Conservation (phyloP, 345 rosid species). For the Luvunga scandens region DNA sequence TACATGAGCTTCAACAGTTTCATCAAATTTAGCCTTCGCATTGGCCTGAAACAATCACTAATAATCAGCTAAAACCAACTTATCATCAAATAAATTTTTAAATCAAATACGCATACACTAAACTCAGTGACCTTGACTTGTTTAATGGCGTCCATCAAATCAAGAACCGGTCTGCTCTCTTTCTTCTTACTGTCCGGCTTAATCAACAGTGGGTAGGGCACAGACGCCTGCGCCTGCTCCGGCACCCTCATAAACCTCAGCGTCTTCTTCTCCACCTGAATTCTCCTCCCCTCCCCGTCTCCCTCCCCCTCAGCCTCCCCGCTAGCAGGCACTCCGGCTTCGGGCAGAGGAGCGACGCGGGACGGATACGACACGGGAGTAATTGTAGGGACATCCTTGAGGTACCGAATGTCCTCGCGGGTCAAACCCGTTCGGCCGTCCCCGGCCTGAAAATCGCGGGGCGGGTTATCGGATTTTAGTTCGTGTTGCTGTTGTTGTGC, state of each 20-base stretch:
- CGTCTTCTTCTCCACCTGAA: constrained; percentile 32
- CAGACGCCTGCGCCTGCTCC: constrained; percentile 44
- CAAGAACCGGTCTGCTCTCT: constrained; percentile 57
- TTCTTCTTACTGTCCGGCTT: constrained; percentile 49
- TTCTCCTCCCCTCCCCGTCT: constrained; percentile 39
- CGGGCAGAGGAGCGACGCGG: constrained; percentile 88
- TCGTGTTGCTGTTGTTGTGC: constrained; percentile 8
- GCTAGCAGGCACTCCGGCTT: constrained; percentile 12
- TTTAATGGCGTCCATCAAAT: constrained; percentile 80
- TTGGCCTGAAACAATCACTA: constrained; percentile 49
- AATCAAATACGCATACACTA: not conserved
- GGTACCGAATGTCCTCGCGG: constrained; percentile 73
- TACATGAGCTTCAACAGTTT: constrained; percentile 92
- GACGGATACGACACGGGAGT: constrained; percentile 66
- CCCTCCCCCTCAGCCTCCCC: constrained; percentile 26
- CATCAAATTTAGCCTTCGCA: constrained; percentile 71
- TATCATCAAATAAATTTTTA: too few relatives aligned
- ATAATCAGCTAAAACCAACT: constrained; percentile 3
- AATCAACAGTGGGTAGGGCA: constrained; percentile 68
- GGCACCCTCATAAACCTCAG: constrained; percentile 32
- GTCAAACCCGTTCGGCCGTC: constrained; percentile 42
- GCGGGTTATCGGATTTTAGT: constrained; percentile 12
- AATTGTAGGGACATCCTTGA: constrained; percentile 55
- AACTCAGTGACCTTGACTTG: constrained; percentile 64
- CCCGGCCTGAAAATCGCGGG: constrained; percentile 5